A percentile compares a stretch with the other conserved stretches of the same genome.
Evolutionary conservation across 768 basidiomycete genomes (phyloP).

Genomic region (Gautieria morchelliformis): DNA sequence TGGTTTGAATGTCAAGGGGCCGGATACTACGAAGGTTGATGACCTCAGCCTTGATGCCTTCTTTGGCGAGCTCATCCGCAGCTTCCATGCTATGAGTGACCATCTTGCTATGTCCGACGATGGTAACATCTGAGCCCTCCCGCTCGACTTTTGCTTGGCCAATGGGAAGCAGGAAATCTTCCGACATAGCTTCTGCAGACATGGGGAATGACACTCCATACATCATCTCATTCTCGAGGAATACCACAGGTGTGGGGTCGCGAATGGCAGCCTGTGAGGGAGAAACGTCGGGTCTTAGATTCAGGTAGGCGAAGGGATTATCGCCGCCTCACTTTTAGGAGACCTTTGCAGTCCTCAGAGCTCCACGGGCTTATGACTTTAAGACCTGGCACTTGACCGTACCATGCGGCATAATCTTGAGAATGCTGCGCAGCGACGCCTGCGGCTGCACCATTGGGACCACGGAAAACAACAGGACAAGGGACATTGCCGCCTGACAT

Average conservation of each 20-base stretch:
- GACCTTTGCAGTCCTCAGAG: slow-evolving; percentile 98
- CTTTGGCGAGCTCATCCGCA: slow-evolving; percentile 86
- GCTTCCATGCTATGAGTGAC: slow-evolving; percentile 92
- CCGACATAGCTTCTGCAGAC: slow-evolving; percentile 89
- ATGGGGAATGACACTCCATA: slow-evolving; percentile 97
- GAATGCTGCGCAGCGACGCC: slow-evolving; percentile 98
- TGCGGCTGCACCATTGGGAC: slow-evolving; percentile 95
- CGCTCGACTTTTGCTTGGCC: slow-evolving; percentile 97
- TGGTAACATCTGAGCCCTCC: slow-evolving; percentile 84
- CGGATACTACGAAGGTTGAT: slow-evolving; percentile 95
- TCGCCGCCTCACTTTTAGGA: slow-evolving; percentile 64
- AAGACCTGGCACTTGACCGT: slow-evolving; percentile 84
- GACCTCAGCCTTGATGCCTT: slow-evolving; percentile 95
- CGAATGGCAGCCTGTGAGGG: slow-evolving; percentile 76
- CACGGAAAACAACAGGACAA: slow-evolving; percentile 98
- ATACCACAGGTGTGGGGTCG: slow-evolving; percentile 96
- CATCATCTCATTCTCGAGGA: slow-evolving; percentile 99
- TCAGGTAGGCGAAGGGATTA: not conserved
- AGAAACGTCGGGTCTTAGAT: not conserved
- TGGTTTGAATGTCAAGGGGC: slow-evolving; percentile 95
- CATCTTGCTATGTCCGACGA: slow-evolving; percentile 98
- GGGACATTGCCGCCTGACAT: slow-evolving; percentile 99
- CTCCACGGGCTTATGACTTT: slow-evolving; percentile 98
- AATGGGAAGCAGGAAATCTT: slow-evolving; percentile 90
- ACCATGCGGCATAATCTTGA: slow-evolving; percentile 96